A percentile compares a stretch with the other conserved stretches of the same genome.
phyloP scores from a whole-genome alignment of 1,139 yeast genomes.

The Yamadazyma dendronema region DNA sequence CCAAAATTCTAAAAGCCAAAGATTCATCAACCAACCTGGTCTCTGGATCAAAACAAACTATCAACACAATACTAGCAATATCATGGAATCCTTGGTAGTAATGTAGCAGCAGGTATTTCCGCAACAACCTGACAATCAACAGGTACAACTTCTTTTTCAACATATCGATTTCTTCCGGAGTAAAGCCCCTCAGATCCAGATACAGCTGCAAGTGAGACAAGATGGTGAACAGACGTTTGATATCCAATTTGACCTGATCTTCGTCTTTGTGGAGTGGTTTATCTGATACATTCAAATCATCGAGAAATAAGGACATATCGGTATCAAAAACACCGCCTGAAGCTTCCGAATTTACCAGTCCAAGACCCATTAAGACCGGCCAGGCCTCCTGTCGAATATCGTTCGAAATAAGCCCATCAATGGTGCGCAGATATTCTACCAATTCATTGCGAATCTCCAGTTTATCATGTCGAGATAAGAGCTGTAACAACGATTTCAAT shows the following conservation, averaged over 20 bases:
- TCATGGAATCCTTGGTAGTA: slow-evolving; percentile 97
- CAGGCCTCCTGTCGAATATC: slow-evolving; percentile 43
- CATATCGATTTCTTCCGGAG: slow-evolving; percentile 31
- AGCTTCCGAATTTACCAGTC: neutral
- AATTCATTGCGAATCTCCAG: slow-evolving; percentile 19
- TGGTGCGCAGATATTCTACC: slow-evolving; percentile 36
- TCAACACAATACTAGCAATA: slow-evolving; percentile 65
- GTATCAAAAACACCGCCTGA: neutral
- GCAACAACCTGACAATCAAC: slow-evolving; percentile 54
- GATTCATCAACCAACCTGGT: slow-evolving; percentile 29
- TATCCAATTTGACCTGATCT: slow-evolving; percentile 75
- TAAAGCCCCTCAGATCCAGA: slow-evolving; percentile 17
- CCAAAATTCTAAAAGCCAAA: slow-evolving; percentile 49
- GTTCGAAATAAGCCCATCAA: slow-evolving; percentile 49
- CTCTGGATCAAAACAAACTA: slow-evolving; percentile 41
- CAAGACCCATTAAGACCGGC: slow-evolving; percentile 34
- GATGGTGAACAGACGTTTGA: slow-evolving; percentile 63
- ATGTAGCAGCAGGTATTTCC: slow-evolving; percentile 58
- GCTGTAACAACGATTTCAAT: neutral
- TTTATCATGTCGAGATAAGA: slow-evolving; percentile 19
- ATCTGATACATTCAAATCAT: slow-evolving; percentile 24
- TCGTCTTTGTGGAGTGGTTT: slow-evolving; percentile 63
- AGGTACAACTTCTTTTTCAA: slow-evolving; percentile 42
- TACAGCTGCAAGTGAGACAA: slow-evolving; percentile 29
- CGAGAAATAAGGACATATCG: slow-evolving; percentile 8